Evolutionary conservation across 1,139 yeast species (phyloP), one percentile per base, ranked within the genome.

Genomic region (Diutina neorugosa): DNA sequence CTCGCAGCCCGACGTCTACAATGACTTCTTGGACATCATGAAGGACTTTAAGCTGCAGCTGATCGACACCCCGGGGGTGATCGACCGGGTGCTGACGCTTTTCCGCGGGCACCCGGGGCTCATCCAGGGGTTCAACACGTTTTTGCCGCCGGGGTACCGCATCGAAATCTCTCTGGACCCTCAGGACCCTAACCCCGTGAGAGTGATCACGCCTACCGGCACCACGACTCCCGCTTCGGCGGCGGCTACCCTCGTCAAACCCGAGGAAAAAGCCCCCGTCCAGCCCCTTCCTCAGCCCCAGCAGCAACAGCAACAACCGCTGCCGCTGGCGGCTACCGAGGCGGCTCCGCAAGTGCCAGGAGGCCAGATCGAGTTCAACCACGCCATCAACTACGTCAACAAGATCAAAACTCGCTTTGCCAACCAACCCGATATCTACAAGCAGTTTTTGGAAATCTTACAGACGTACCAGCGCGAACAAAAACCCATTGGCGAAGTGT

Each of bases 51-150:
- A 94, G 71, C 86, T 95, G 52, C 97, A 91, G 70, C 25, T 41
- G 52, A 91, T 93, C 63, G 98, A 94, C 67, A 93, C 99, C 1
- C 98, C 98, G 0, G 99, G 98, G 20, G 99, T 93, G 42, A 93
- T 93, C 65, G 96, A 90, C 64, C 77, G 98, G 55, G 98, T 93
- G 0, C 89, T 97, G 0, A 80, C 86, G 1, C 72, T 93, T 55
- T 93, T 93, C 66, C 80, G 90, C 57, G 98, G 98, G 4, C 96
- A 90, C 66, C 96, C 96, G 2, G 81, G 82, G 61, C 75, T 93
- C 63, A 91, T 93, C 58, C 98, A 93, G 69, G 98, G 99, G 0
- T 94, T 93, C 69, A 93, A 93, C 69, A 93, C 99, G 1, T 93
- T 93, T 65, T 76, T 93, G 58, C 99, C 99, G 1, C 96, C 96